These are phyloP conservation scores for Eremomyces bilateralis DNA, from an alignment of 495 filamentous ascomycete genomes.

Conservation along the genomic window DNA sequence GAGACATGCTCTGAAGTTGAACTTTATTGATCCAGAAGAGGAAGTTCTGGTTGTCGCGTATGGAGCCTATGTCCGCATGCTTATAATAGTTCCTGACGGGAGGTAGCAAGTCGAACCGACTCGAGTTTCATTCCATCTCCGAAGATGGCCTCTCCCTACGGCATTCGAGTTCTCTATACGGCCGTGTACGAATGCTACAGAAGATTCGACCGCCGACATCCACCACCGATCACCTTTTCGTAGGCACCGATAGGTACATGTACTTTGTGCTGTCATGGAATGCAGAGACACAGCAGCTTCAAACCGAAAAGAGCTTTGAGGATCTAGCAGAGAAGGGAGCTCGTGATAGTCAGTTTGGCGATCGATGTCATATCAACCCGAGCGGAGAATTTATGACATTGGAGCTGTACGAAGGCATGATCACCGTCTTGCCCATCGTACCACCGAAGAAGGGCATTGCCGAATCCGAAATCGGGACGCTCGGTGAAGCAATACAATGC, in stretches of 20 bases:
- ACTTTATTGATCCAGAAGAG: constrained; percentile 48
- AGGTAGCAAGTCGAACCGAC: constrained; percentile 64
- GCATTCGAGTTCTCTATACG: constrained; percentile 50
- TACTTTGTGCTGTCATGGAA: constrained; percentile 88
- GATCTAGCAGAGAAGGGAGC: constrained; percentile 63
- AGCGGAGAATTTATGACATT: constrained; percentile 60
- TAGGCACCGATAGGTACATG: constrained; percentile 71
- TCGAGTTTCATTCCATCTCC: constrained; percentile 58
- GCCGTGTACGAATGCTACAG: constrained; percentile 66
- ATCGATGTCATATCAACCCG: constrained; percentile 66
- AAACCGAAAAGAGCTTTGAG: constrained; percentile 45
- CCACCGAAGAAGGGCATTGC: constrained; percentile 14
- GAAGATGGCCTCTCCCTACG: constrained; percentile 34
- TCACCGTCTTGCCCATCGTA: constrained; percentile 52
- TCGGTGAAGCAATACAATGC: constrained; percentile 49
- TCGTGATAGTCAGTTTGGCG: constrained; percentile 51
- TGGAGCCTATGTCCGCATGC: constrained; percentile 1
- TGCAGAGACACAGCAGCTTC: constrained; percentile 30
- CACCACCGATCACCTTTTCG: constrained; percentile 67
- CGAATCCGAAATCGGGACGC: constrained; percentile 27
- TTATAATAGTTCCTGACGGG: constrained; percentile 4
- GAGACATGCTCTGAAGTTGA: constrained; percentile 62
- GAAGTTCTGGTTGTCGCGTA: constrained; percentile 78
- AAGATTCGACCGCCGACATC: constrained; percentile 54
- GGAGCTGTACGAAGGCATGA: constrained; percentile 72